Percentiles rank a stretch among this genome's conserved stretches.
Evolutionary conservation across 352 stramenopile genomes (phyloP).

Genomic region (Globisporangium viniferum): DNA sequence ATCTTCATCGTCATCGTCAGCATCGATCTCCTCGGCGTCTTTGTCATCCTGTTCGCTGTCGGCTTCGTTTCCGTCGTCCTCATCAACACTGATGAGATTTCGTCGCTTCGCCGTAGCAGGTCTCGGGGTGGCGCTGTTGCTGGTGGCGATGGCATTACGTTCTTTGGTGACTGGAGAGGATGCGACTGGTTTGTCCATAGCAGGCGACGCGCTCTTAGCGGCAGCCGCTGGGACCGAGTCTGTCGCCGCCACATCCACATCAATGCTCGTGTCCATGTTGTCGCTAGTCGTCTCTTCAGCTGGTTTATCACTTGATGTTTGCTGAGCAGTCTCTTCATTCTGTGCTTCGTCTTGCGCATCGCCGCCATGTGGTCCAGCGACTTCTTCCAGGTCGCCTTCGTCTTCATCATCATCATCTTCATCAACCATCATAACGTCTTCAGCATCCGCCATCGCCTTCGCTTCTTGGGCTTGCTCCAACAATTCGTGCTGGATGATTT

Average conservation of each 20-base stretch:
- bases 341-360: constrained; percentile 19
- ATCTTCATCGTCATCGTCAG: constrained; percentile 20
- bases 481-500: constrained; percentile 48
- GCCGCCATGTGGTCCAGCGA: background rate
- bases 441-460: constrained; percentile 11
- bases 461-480: constrained; percentile 26
- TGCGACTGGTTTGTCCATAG: background rate
- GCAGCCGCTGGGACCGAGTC: background rate
- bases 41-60: constrained; percentile 53
- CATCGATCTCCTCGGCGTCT: constrained; percentile 28
- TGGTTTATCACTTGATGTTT: constrained; percentile 5
- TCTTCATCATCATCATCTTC: constrained; percentile 19
- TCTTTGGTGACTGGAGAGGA: background rate
- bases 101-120: constrained; percentile 25
- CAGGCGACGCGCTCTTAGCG: background rate
- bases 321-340: constrained; percentile 4
- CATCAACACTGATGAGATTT: constrained; percentile 35
- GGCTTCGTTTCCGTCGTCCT: constrained; percentile 53
- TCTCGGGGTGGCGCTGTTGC: background rate
- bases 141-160: background rate
- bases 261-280: constrained; percentile 2
- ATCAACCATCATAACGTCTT: constrained; percentile 12
- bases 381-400: background rate
- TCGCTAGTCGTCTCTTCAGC: background rate
- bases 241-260: background rate